Percentiles rank a stretch among this genome's conserved stretches.
Evolutionary conservation across 352 stramenopile species (phyloP).

Genomic region (Peronospora farinosa): DNA sequence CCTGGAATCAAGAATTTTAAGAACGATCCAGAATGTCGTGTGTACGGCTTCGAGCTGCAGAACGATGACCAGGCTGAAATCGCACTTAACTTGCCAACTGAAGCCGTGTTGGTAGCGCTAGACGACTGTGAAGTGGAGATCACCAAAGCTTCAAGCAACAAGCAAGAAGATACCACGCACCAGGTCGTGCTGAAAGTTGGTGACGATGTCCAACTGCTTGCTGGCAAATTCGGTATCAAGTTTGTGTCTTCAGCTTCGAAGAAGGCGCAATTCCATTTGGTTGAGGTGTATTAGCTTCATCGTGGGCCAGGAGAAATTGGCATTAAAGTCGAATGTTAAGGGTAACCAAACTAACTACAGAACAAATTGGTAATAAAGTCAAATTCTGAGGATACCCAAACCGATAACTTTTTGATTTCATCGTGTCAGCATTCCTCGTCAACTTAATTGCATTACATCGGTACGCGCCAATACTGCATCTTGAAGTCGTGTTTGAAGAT

Average conservation of each 20-base stretch:
- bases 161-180: too few species aligned
- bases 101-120: constrained; percentile 32
- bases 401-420: background rate
- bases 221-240: constrained; percentile 10
- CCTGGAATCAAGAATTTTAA: constrained; percentile 28
- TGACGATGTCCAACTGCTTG: constrained; percentile 22
- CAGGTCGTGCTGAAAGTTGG: constrained; percentile 9
- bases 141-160: constrained; percentile 2
- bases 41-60: constrained; percentile 38
- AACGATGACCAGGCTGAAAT: constrained; percentile 15
- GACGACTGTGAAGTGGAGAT: constrained; percentile 26
- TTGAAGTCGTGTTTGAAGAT: constrained; percentile 61
- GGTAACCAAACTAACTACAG: background rate
- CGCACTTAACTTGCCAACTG: constrained; percentile 25
- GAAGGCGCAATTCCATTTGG: constrained; percentile 22
- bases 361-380: too few species aligned
- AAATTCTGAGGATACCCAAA: too few species aligned
- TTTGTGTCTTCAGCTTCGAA: constrained; percentile 10
- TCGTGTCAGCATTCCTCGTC: background rate
- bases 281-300: constrained; percentile 25
- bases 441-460: constrained; percentile 17
- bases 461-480: constrained; percentile 37
- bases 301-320: background rate
- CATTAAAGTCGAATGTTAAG: background rate
- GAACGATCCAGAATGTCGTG: constrained; percentile 35